Evolutionary conservation across 2,329 filamentous ascomycete genomes (phyloP).

Genomic region (Arthrobotrys sinensis): DNA sequence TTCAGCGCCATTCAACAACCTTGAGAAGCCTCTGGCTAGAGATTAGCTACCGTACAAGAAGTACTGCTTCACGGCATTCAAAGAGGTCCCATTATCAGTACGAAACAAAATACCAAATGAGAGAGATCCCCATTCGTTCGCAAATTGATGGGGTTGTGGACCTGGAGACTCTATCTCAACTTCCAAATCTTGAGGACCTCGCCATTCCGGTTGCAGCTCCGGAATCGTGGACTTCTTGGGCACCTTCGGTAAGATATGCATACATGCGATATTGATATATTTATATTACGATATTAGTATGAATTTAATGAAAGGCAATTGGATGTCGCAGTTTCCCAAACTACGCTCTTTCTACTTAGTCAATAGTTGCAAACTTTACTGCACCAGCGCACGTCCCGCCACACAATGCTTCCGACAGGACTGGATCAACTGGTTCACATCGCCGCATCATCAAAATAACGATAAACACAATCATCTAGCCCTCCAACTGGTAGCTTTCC

Average conservation of each 20-base stretch:
- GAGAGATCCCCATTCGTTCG: neutral
- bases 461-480: neutral
- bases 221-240: neutral
- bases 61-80: neutral
- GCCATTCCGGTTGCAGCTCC: neutral
- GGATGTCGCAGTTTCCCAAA: neutral
- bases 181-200: neutral
- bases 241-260: conserved; percentile 7
- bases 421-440: conserved; percentile 18
- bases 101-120: neutral
- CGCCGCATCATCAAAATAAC: neutral
- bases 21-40: conserved; percentile 7
- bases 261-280: no score
- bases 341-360: neutral
- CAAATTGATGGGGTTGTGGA: neutral
- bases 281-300: no score
- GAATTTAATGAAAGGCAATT: no score
- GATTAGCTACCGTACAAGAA: neutral
- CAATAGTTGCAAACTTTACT: conserved; percentile 13
- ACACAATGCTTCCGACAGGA: conserved; percentile 4
- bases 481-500: conserved; percentile 2
- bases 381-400: neutral
- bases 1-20: conserved; percentile 2
- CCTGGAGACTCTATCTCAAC: neutral
- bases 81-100: neutral